Percentiles rank a stretch among this genome's conserved stretches.
phyloP scores from a whole-genome alignment of 2,329 filamentous ascomycete species.

The Acrocalymma vagum region DNA sequence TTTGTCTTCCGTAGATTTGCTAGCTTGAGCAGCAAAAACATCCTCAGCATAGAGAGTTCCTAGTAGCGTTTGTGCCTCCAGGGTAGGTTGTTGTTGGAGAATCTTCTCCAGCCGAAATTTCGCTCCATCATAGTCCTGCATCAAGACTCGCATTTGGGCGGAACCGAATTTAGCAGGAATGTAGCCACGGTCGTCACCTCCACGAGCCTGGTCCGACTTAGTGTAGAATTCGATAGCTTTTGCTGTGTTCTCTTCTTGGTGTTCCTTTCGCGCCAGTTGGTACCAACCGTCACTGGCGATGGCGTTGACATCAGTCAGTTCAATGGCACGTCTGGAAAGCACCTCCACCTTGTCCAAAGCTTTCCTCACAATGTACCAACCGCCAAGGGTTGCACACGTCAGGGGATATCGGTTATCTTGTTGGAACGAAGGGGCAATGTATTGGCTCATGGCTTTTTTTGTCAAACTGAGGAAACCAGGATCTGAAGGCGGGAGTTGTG shows the following conservation, averaged over 20 bases:
- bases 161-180: constrained; percentile 94
- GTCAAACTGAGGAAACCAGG: constrained; percentile 85
- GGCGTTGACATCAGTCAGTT: constrained; percentile 94
- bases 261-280: constrained; percentile 87
- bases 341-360: constrained; percentile 82
- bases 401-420: constrained; percentile 89
- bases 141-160: constrained; percentile 86
- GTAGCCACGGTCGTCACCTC: constrained; percentile 89
- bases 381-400: constrained; percentile 88
- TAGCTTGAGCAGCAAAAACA: constrained; percentile 80
- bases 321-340: constrained; percentile 90
- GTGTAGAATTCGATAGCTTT: constrained; percentile 87
- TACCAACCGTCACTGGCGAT: constrained; percentile 99
- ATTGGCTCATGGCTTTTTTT: constrained; percentile 93
- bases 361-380: constrained; percentile 87
- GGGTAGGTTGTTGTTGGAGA: constrained; percentile 80
- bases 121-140: constrained; percentile 86
- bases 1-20: constrained; percentile 84
- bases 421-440: constrained; percentile 93
- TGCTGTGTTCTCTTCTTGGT: constrained; percentile 78
- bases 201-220: constrained; percentile 88
- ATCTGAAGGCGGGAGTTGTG: constrained; percentile 82
- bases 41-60: constrained; percentile 95
- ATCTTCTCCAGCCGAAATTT: constrained; percentile 96
- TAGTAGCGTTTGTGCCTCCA: constrained; percentile 91